Base-by-base conservation (phyloP, 176 grass and related monocot species). In the Alloteropsis semialata region DNA sequence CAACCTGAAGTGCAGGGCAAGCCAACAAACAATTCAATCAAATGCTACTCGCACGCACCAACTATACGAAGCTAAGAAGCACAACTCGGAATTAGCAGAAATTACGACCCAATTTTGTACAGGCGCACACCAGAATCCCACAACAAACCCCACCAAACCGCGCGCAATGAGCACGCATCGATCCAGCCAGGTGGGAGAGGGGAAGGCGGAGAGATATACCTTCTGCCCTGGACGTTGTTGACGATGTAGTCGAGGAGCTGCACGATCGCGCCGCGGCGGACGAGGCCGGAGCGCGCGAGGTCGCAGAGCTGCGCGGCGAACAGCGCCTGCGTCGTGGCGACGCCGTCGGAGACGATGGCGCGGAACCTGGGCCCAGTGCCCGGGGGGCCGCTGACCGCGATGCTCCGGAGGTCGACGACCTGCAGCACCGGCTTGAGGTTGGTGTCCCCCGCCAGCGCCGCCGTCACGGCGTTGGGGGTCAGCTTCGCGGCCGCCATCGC, bases 211-310 rank as follows among this genome's bases (percentile, higher is more conserved):
- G 50, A 34, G 46, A 75, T 73, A 66, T 36, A 95, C 96, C 86
- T 97, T 56, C 77, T 89, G 62, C 70, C 59, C 1, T 81, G 69
- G 55, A 95, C 82, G 36, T 69, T 16, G 49, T 79, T 89, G 81
- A 84, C 77, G 42, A 91, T 82, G 81, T 98, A 98, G 29, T 96
- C 93, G 25, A 84, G 50, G 53, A 98, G 77, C 82, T 93, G 92
- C 28, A 93, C 80, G 84, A 98, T 45, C 8, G 93, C 67, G 46
- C 96, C 89, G 51, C 59, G 85, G 55, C 85, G 86, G 72, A 98
- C 33, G 22, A 46, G 22, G 36, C 91, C 87, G 8, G 72, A 90
- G 67, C 59, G 88, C 4, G 88, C 91, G 43, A 83, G 84, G 66
- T 80, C 89, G 76, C 80, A 87, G 72, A 98, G 85, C 77, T 98